Base-by-base conservation (phyloP, 2,329 filamentous ascomycete genomes). In the Colletotrichum truncatum region DNA sequence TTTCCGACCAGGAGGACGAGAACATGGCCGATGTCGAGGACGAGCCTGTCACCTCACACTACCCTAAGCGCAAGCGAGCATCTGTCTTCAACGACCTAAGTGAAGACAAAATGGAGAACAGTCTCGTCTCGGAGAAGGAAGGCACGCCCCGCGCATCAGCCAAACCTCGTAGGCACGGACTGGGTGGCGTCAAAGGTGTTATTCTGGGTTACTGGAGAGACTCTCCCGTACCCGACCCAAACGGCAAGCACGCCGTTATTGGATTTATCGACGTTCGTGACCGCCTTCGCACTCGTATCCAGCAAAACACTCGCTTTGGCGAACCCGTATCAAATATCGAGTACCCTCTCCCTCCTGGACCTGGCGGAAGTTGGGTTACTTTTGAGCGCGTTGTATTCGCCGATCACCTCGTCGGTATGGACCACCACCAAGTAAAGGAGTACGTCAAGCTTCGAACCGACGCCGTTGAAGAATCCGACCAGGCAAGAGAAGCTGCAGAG, bases 251-350 rank as follows among this genome's bases (percentile, higher is more conserved):
- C 71, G 82, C 82, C 0, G 85, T 90, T 1, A 84, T 87, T 51
- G 88, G 87, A 5, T 90, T 89, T 65, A 89, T 90, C 51, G 88
- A 90, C 66, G 79, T 86, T 10, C 78, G 86, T 16, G 87, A 89
- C 57, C 82, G 87, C 2, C 80, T 90, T 2, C 85, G 88, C 25
- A 89, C 87, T 2, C 82, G 87, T 6, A 84, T 89, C 36, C 84
- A 87, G 69, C 77, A 79, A 0, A 76, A 78, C 51, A 86, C 82
- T 45, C 81, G 83, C 21, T 71, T 76, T 3, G 85, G 85, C 11
- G 80, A 84, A 10, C 71, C 77, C 3, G 77, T 89, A 26, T 66
- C 64, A 3, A 64, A 45, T n/a, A 28, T 54, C 10, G 65, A 69
- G 11, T 81, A 81, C 71, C 77, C 85, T 30, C 70, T 87, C 4